A percentile compares a stretch with the other conserved stretches of the same genome.
Evolutionary conservation across 495 filamentous ascomycete genomes (phyloP).

Genomic region (Tuber borchii): DNA sequence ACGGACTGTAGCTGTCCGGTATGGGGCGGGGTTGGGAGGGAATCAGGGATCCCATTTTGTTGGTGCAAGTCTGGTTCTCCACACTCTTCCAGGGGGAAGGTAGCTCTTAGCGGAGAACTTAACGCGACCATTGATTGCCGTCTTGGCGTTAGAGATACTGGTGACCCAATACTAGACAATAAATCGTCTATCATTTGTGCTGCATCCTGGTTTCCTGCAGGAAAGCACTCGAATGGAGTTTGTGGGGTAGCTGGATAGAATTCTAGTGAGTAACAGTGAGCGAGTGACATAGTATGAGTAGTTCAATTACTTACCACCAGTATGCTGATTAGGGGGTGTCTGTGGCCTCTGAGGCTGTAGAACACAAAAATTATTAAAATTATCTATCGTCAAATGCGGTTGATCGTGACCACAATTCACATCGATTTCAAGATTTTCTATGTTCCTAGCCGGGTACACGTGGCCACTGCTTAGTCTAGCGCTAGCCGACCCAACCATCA

Average conservation of each 20-base stretch:
- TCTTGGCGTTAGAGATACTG: constrained; percentile 20
- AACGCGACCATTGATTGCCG: constrained; percentile 27
- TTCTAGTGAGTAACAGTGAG: constrained; percentile 27
- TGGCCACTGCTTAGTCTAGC: constrained; percentile 29
- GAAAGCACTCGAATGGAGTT: constrained; percentile 35
- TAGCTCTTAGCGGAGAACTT: constrained; percentile 26
- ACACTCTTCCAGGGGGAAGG: constrained; percentile 21
- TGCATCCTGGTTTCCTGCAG: constrained; percentile 26
- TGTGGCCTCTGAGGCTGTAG: constrained; percentile 26
- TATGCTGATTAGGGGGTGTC: constrained; percentile 28
- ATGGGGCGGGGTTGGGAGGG: constrained; percentile 28
- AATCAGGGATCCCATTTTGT: background rate
- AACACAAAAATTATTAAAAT: constrained; percentile 26
- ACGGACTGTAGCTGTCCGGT: constrained; percentile 30
- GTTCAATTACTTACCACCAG: constrained; percentile 24
- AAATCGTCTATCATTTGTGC: constrained; percentile 38
- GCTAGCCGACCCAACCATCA: constrained; percentile 39
- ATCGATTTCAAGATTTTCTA: constrained; percentile 27
- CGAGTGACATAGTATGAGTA: constrained; percentile 34
- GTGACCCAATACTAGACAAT: constrained; percentile 30
- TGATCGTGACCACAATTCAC: constrained; percentile 25
- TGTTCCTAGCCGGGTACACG: constrained; percentile 23
- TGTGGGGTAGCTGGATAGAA: constrained; percentile 37
- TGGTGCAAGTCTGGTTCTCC: constrained; percentile 8
- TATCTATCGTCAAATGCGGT: constrained; percentile 21